Base-by-base conservation (phyloP, 2,329 filamentous ascomycete genomes). In the Talaromyces amestolkiae region DNA sequence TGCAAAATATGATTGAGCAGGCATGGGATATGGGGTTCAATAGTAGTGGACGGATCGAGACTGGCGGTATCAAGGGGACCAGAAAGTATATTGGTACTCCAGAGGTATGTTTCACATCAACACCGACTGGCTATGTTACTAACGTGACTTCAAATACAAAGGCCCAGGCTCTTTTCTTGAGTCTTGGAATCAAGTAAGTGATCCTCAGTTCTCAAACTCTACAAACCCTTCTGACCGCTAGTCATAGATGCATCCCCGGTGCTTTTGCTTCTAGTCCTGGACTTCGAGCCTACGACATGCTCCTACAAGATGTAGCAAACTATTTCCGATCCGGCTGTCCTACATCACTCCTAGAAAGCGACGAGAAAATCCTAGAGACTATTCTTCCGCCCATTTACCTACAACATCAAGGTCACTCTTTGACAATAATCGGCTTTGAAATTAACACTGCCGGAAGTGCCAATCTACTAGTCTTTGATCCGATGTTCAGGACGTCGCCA, bases 61-160 rank as follows among this genome's bases (percentile, higher is more conserved):
- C 93, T 0, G 94, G 94, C 2, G 92, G 93, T 0, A 91, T 98
- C 68, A 87, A 83, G 68, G 89, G 89, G n/a, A 97, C 93, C 0
- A 87, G 95, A 67, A 98, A 97, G 76, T 98, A 95, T 74, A 98
- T 98, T 70, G 94, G 94, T 17, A 97, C 94, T 1, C 89, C 92
- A 9, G 94, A 98, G 82, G 91, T 91, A 81, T 63, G 37, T 31
- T 56, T 37, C 6, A 56, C 10, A 33, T 35, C n/a, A 37, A 39
- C 11, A 39, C 31, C 6, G 24, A 24, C 33, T 24, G 61, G 17
- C 27, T 15, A 33, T 56, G 24, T 47, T 68, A 68, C 65, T 72
- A 64, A 67, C 43, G 4, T n/a, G 27, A 41, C 6, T 11, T 63
- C 51, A n/a, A 5, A 47, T 41, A n/a, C 37, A 37, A 61, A 93